Evolutionary conservation across 2,329 filamentous ascomycete species (phyloP).

Genomic region (Aspergillus niger): DNA sequence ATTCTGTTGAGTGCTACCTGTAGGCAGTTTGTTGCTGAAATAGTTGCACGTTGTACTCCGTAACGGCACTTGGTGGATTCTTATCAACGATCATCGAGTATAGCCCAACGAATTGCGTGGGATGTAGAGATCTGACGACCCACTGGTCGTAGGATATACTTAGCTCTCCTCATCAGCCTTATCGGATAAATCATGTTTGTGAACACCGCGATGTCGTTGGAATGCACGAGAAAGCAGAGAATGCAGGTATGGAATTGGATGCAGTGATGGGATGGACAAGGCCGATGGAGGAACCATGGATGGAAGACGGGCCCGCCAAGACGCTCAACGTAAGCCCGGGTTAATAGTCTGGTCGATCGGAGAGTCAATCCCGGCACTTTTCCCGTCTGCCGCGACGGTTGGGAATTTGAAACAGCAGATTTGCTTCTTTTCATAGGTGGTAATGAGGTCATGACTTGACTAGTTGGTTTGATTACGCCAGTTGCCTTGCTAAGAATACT

Average conservation of each 20-base stretch:
- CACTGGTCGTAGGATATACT: conserved; percentile 2
- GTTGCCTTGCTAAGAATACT: neutral
- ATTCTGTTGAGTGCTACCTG: neutral
- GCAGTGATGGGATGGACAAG: neutral
- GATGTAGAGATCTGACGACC: neutral
- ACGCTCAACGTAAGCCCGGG: neutral
- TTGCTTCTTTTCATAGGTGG: neutral
- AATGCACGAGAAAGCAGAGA: too few relatives aligned
- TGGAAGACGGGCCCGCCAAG: neutral
- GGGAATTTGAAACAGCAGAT: neutral
- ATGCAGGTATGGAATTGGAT: too few relatives aligned
- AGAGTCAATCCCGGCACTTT: neutral
- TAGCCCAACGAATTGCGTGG: neutral
- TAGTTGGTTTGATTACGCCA: neutral
- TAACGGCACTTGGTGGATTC: neutral
- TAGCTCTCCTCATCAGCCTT: neutral
- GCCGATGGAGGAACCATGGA: neutral
- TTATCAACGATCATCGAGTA: neutral
- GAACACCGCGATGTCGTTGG: too few relatives aligned
- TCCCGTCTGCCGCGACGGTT: neutral
- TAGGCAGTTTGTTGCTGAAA: neutral
- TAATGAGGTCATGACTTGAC: too few relatives aligned
- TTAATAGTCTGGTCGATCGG: neutral
- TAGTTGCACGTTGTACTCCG: neutral
- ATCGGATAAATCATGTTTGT: too few relatives aligned